Evolutionary conservation across 768 basidiomycete species (phyloP), one percentile per base, ranked within the genome.

Genomic region (Tylopilus plumbeoviolaceoides): DNA sequence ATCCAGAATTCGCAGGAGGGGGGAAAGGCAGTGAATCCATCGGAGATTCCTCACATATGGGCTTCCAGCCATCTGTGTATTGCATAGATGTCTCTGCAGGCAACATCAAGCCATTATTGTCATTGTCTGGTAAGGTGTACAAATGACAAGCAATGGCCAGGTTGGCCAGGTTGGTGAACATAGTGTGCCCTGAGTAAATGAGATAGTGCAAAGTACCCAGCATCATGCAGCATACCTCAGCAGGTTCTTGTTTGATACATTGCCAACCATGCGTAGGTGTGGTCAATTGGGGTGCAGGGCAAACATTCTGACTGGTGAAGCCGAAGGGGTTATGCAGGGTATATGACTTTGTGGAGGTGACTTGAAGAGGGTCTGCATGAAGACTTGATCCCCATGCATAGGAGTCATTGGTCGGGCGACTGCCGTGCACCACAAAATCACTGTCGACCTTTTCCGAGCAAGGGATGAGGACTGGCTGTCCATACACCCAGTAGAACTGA

Each of bases 1-100:
- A 63, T 5, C 50, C 40, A 2, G 63, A 39, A 18, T 50, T 61
- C 3, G 38, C 18, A 12, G 68, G 65, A 5, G 68, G 69, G 1
- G 68, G 63, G 27, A 47, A 68, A 0, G 68, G 68, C 11, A 70
- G 38, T 6, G 60, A 69, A 44, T 70, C 68, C 70, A 69, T 69
- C 4, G 62, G 68, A 0, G 68, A 66, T 17, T 58, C 60, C 1
- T 57, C 44, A 10, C 59, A 59, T n/a, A 54, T 23, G 23, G 0
- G 52, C 7, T 60, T 60, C 20, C 47, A 40, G 40, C 54, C 57
- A 4, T 60, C 65, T 2, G 11, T 23, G 17, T 58, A 61, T n/a
- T 51, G 53, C 33, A 54, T 40, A 2, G 50, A 15, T 8, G 43
- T 6, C 27, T 52, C 48, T 0, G 48, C 17, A 12, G 60, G 50